A percentile compares a stretch with the other conserved stretches of the same genome.
phyloP scores from a whole-genome alignment of 805 yeast species.

The Barnettozyma siamensis region DNA sequence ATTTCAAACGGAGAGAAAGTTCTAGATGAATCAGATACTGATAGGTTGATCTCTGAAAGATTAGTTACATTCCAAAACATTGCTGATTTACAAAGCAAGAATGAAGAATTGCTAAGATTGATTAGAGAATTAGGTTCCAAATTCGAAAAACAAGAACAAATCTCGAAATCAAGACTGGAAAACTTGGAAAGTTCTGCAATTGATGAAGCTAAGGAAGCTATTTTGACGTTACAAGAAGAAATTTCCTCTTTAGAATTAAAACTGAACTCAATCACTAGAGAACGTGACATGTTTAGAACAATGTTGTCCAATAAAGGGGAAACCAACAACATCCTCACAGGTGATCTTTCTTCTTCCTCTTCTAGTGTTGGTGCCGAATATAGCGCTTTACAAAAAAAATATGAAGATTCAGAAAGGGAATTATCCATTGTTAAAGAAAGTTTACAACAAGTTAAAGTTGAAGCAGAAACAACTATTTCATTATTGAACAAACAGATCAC shows the following conservation, averaged over 20 bases:
- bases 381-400: conserved; percentile 12
- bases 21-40: conserved; percentile 56
- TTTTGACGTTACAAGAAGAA: conserved; percentile 54
- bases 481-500: conserved; percentile 44
- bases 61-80: conserved; percentile 65
- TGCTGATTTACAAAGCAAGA: conserved; percentile 63
- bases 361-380: conserved; percentile 6
- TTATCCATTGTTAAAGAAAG: conserved; percentile 13
- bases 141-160: conserved; percentile 57
- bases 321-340: conserved; percentile 14
- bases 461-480: conserved; percentile 39
- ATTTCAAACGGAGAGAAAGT: conserved; percentile 33
- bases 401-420: conserved; percentile 13
- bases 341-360: conserved; percentile 10
- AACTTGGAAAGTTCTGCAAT: conserved; percentile 43
- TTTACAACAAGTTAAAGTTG: conserved; percentile 26
- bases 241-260: conserved; percentile 45
- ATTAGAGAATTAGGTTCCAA: conserved; percentile 68
- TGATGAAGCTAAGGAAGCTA: conserved; percentile 65
- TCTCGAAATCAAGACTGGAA: conserved; percentile 29
- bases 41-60: conserved; percentile 62
- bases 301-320: conserved; percentile 20
- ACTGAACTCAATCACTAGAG: conserved; percentile 50
- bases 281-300: conserved; percentile 60
- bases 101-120: conserved; percentile 62